Evolutionary conservation across 192 early-diverging fungal genomes (phyloP).

Genomic region (Thoreauomyces humboldtii): DNA sequence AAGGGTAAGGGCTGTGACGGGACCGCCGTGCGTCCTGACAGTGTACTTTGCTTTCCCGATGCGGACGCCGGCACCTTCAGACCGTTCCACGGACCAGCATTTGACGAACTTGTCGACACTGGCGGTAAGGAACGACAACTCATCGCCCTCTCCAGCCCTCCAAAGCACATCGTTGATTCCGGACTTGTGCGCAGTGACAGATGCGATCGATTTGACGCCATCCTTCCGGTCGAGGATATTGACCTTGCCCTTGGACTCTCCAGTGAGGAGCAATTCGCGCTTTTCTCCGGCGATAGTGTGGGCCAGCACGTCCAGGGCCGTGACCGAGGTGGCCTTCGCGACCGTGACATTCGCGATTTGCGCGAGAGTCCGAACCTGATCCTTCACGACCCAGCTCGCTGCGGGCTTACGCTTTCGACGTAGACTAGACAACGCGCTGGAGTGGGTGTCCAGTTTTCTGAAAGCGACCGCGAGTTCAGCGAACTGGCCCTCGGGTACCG

Average conservation of each 20-base stretch:
- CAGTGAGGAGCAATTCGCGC: constrained; percentile 65
- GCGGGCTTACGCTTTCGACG: constrained; percentile 87
- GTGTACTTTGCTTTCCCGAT: constrained; percentile 39
- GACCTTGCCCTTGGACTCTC: constrained; percentile 76
- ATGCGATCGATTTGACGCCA: constrained; percentile 56
- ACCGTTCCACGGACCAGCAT: constrained; percentile 42
- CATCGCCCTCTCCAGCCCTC: constrained; percentile 45
- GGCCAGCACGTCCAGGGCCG: constrained; percentile 47
- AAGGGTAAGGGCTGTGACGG: constrained; percentile 71
- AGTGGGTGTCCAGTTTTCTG: constrained; percentile 30
- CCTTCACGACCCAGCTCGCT: constrained; percentile 54
- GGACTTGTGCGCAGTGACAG: constrained; percentile 82
- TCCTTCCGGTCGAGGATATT: constrained; percentile 65
- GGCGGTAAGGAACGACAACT: constrained; percentile 64
- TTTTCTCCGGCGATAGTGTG: constrained; percentile 14
- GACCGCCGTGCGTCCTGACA: constrained; percentile 65
- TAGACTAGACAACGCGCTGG: constrained; percentile 50
- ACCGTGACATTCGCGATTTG: constrained; percentile 53
- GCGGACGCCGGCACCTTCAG: constrained; percentile 7
- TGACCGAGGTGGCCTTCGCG: constrained; percentile 67
- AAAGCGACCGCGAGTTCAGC: constrained; percentile 20
- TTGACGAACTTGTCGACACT: constrained; percentile 81
- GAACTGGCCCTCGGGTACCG: background rate
- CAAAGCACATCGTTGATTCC: constrained; percentile 73
- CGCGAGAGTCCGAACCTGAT: constrained; percentile 62